A percentile compares a stretch with the other conserved stretches of the same genome.
phyloP scores from a whole-genome alignment of 2,329 filamentous ascomycete genomes.

The Sordariomycetes sp. region DNA sequence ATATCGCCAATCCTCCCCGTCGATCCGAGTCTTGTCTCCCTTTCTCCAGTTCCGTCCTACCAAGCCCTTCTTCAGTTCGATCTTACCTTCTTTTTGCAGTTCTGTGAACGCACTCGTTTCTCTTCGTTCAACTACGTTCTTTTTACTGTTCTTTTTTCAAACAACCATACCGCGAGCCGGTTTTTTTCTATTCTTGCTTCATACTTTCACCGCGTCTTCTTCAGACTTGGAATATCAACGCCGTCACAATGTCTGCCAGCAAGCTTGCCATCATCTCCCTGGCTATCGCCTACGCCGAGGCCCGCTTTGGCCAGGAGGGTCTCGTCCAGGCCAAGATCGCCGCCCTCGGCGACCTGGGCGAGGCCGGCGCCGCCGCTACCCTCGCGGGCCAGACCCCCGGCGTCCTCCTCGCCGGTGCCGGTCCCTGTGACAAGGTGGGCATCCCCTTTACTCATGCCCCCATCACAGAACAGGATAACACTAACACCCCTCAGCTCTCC shows the following conservation, averaged over 20 bases:
- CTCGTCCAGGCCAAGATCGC: constrained; percentile 38
- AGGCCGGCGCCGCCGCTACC: constrained; percentile 46
- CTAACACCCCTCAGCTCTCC: constrained; percentile 29
- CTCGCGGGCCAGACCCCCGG: constrained; percentile 48
- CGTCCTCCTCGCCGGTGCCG: constrained; percentile 49
- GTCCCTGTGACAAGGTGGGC: constrained; percentile 49
- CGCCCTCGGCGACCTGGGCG: constrained; percentile 38
- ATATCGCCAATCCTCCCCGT: not conserved
- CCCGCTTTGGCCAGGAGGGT: constrained; percentile 53
- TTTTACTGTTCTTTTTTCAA: not conserved
- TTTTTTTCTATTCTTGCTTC: constrained; percentile 7
- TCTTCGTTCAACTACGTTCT: not conserved
- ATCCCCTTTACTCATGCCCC: not conserved
- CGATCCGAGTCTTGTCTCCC: constrained; percentile 2
- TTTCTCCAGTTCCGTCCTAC: constrained; percentile 6
- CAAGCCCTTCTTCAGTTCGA: constrained; percentile 13
- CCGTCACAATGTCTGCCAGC: constrained; percentile 23
- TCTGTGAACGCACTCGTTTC: constrained; percentile 19
- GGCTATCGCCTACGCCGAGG: constrained; percentile 30
- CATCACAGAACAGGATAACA: not conserved
- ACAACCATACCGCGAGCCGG: constrained; percentile 10
- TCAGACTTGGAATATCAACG: constrained; percentile 2
- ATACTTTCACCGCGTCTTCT: constrained; percentile 6
- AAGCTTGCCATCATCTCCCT: constrained; percentile 24
- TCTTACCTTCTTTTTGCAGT: constrained; percentile 16